Percentiles rank a stretch among this genome's conserved stretches.
phyloP scores from a whole-genome alignment of 2,329 filamentous ascomycete genomes.

The Microsporum audouinii region DNA sequence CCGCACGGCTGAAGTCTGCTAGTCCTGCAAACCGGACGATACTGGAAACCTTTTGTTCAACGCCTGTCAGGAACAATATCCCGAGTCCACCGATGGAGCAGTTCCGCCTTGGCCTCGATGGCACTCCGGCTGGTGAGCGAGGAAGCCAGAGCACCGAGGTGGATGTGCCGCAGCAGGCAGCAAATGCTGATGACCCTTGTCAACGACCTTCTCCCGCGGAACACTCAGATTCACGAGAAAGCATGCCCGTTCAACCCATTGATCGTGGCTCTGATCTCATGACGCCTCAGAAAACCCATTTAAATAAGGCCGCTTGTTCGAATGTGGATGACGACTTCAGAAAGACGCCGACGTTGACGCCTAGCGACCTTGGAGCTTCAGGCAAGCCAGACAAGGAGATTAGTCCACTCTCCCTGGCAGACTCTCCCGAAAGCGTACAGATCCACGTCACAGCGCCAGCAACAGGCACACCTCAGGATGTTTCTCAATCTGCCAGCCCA shows the following conservation, averaged over 20 bases:
- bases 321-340: neutral
- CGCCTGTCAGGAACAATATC: neutral
- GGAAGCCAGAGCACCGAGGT: neutral
- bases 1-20: slow-evolving; percentile 11
- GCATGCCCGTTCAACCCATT: neutral
- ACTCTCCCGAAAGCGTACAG: neutral
- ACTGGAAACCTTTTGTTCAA: neutral
- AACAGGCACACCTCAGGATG: neutral
- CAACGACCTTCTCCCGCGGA: neutral
- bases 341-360: neutral
- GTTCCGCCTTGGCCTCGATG: neutral
- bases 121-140: neutral
- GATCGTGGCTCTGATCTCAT: neutral
- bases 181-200: neutral
- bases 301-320: neutral
- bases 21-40: neutral
- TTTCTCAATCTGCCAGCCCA: neutral
- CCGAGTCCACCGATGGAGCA: neutral
- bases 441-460: neutral
- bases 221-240: neutral
- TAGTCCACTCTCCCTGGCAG: neutral
- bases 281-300: neutral
- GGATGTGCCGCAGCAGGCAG: neutral
- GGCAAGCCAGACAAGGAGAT: neutral
- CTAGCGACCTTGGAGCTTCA: neutral